phyloP scores from a whole-genome alignment of 805 yeast species.

The Lipomyces lipofer region DNA sequence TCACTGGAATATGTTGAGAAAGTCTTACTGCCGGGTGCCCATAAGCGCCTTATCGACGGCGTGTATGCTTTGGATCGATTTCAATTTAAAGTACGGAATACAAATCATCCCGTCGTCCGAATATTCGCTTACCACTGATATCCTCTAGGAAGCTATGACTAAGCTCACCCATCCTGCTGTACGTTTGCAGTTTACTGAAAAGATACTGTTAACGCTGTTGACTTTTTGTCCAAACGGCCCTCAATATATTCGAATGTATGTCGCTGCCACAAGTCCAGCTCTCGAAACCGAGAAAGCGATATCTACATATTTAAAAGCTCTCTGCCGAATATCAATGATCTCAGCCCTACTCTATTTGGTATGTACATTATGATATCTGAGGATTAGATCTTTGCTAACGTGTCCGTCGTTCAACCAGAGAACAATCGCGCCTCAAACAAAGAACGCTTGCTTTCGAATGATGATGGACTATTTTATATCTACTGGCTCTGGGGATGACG shows the following conservation, averaged over 20 bases:
- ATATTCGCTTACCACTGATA: neutral
- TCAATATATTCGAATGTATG: conserved; percentile 13
- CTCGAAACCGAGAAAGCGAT: conserved; percentile 8
- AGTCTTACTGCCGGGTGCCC: conserved; percentile 16
- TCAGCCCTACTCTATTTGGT: conserved; percentile 22
- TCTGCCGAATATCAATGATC: conserved; percentile 11
- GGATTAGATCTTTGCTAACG: neutral
- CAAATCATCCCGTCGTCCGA: neutral
- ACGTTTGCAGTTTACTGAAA: conserved; percentile 22
- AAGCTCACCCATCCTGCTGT: conserved; percentile 23
- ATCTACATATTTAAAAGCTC: conserved; percentile 17
- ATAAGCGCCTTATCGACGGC: conserved; percentile 18
- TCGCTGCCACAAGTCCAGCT: conserved; percentile 7
- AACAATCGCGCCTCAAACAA: neutral
- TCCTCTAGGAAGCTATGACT: conserved; percentile 12
- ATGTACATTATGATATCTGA: conserved; percentile 11
- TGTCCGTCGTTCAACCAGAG: neutral
- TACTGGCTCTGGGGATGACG: neutral
- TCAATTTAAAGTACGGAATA: conserved; percentile 12
- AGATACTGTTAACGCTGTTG: conserved; percentile 14
- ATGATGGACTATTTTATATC: neutral
- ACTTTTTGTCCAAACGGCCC: conserved; percentile 16
- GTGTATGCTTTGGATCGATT: conserved; percentile 24
- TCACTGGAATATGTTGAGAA: conserved; percentile 10
- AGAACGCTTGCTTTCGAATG: neutral